Base-by-base conservation (phyloP, 2,329 filamentous ascomycete species). In the Talaromyces sp. region DNA sequence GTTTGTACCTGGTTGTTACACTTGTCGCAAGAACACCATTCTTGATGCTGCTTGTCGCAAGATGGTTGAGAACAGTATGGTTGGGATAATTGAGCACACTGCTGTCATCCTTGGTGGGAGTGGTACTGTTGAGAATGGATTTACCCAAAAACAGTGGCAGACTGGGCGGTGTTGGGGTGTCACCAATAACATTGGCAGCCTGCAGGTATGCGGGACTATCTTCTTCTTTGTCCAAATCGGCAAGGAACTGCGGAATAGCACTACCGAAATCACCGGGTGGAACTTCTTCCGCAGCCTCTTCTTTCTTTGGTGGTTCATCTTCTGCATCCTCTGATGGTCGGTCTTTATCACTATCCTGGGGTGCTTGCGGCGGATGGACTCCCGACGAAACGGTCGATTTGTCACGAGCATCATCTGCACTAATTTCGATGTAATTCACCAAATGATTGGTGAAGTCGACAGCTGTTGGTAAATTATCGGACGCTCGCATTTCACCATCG, bases 361-460 rank as follows among this genome's bases (percentile, higher is more conserved):
- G 58, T 7, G 74, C 70, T 29, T 81, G 75, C 11, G 78, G 74
- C 11, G 75, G 72, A 11, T 77, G 77, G 6, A 75, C 64, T 30
- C 72, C 73, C 14, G 70, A 60, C 14, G 73, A 66, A 37, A 72
- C 63, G 13, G 66, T 63, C 14, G 72, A 67, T 40, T 65, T 70
- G 42, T 71, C 69, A 37, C 70, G 65, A 20, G 86, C 74, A 66
- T 92, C 88, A 51, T 91, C 87, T 32, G 90, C 85, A 65, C 83
- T 90, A 57, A 97, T 89, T 77, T 99, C 94, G 67, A 99, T 90
- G 71, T 97, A 99, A 75, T 99, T 99, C 74, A 99, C 93, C 16
- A 99, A 81, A 69, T 96, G 96, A 76, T 97, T 97, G 60, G 91
- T 95, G 71, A 95, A 97, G 72, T 99, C 94, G 53, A 99, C 94